Evolutionary conservation across 257 asterid genomes (phyloP), one percentile per base, ranked within the genome.

Genomic region (Linderniella brevidens): DNA sequence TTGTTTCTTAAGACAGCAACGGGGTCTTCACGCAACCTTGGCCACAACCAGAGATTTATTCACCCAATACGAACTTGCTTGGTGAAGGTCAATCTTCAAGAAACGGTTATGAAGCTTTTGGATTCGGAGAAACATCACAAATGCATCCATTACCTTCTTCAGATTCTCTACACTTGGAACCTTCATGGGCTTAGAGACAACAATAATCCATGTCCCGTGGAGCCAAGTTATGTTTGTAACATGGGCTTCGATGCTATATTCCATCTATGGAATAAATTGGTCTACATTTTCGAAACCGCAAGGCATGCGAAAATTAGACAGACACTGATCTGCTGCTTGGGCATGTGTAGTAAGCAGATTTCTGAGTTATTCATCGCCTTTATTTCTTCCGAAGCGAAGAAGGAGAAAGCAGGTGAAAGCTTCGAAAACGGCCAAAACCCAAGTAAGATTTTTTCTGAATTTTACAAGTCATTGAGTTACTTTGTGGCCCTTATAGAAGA

Each of bases 241-340:
- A 68, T 85, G 90, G 80, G 74, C 68, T 38, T 54, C 41, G 20
- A 64, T 52, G 76, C 84, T 10, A 50, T 68, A 53, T 63, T 74
- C 71, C 65, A 59, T 61, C 66, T 84, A 25, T 88, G 98, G 98
- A 74, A 74, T 57, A 66, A 60, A 45, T 65, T 80, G 69, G 92
- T 74, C 68, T 75, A 79, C 58, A 53, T 84, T 49, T 75, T 76
- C 69, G 66, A 70, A 64, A 72, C 69, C 51, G 68, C 85, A 35
- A 84, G 87, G 63, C 94, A 78, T 64, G 76, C 80, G 18, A 88
- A 88, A 76, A 80, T 78, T 14, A 72, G 66, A 35, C 85, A 76
- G 58, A 55, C 66, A 11, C 92, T 88, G 44, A 60, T 88, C 56
- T 79, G 94, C 73, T 84, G 94, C 73, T 70, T 88, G 80, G 98